Evolutionary conservation across 2,329 filamentous ascomycete genomes (phyloP), one percentile per base, ranked within the genome.

Genomic region (Karstenula rhodostoma): DNA sequence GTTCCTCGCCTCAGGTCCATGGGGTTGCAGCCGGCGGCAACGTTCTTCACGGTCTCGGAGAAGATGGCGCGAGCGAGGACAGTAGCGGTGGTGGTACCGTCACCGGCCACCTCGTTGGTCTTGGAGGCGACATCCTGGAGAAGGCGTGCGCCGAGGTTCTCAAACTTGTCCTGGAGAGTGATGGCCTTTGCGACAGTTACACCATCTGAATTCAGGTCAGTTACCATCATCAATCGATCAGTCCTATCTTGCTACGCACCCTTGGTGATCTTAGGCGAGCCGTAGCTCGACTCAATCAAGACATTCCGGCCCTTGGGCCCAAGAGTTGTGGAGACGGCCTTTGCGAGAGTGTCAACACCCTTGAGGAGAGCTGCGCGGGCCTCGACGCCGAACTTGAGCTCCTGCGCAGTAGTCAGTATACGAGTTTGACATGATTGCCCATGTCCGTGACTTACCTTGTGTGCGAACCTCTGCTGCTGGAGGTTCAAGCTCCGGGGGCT

Each of bases 21-120:
- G 70, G 95, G 95, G 86, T 99, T 99, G 90, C 95, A 99, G 77
- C 95, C 95, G 66, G 95, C 95, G 69, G 95, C 95, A 68, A 99
- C 95, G 81, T 99, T 99, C 90, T 99, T 99, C 80, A 98, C 95
- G 57, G 94, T 98, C 87, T 99, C 95, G 81, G 95, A 96, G 88
- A 99, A 99, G 84, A 99, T 99, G 80, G 94, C 92, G 73, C 93
- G 92, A 73, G 93, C 95, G 70, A 99, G 92, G 70, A 98, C 95
- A 67, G 95, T 99, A 68, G 95, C 95, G 68, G 94, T 97, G 68
- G 95, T 99, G 74, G 95, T 99, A 83, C 95, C 95, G 81, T 99
- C 95, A 90, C 95, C 95, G 70, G 95, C 95, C 72, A 93, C 90
- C 85, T 99, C 95, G 86, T 99, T 99, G 78, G 95, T 99, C 90